Percentiles rank a stretch among this genome's conserved stretches.
phyloP scores from a whole-genome alignment of 768 basidiomycete genomes.

The Tylopilus subfusipes region DNA sequence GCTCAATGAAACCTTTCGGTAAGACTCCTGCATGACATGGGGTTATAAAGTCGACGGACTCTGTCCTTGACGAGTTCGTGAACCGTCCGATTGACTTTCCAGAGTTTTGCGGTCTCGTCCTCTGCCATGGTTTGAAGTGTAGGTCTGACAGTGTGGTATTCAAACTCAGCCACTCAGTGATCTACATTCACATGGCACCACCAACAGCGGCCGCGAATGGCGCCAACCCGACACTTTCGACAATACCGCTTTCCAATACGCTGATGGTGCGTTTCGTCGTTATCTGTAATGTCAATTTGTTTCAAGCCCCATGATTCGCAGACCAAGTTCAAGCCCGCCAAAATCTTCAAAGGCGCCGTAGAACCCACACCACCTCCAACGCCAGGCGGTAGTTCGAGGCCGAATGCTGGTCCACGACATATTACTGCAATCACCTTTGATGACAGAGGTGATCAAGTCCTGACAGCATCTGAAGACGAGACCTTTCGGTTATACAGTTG shows the following conservation, averaged over 20 bases:
- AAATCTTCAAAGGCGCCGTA: conserved; percentile 79
- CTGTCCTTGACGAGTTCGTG: conserved; percentile 96
- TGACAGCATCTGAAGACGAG: conserved; percentile 92
- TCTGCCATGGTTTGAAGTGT: conserved; percentile 52
- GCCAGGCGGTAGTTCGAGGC: conserved; percentile 35
- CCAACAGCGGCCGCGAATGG: conserved; percentile 38
- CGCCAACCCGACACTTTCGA: conserved; percentile 25
- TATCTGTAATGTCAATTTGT: not conserved
- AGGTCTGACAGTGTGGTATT: conserved; percentile 37
- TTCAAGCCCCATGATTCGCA: conserved; percentile 29
- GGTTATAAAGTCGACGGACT: conserved; percentile 42
- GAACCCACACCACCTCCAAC: conserved; percentile 55
- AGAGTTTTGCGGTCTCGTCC: conserved; percentile 84
- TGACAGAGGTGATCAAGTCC: conserved; percentile 79
- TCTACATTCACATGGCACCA: conserved; percentile 35
- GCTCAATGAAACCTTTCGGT: conserved; percentile 13
- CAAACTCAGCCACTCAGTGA: conserved; percentile 49
- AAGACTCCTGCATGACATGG: conserved; percentile 12
- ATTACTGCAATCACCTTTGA: conserved; percentile 91
- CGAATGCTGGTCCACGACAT: conserved; percentile 53
- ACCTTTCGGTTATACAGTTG: conserved; percentile 86
- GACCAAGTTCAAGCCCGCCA: conserved; percentile 81
- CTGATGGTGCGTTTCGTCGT: conserved; percentile 44
- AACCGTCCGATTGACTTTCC: conserved; percentile 94
- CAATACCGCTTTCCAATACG: conserved; percentile 44